Conservation (phyloP, 805 yeast genomes). For the Teunomyces stri region DNA sequence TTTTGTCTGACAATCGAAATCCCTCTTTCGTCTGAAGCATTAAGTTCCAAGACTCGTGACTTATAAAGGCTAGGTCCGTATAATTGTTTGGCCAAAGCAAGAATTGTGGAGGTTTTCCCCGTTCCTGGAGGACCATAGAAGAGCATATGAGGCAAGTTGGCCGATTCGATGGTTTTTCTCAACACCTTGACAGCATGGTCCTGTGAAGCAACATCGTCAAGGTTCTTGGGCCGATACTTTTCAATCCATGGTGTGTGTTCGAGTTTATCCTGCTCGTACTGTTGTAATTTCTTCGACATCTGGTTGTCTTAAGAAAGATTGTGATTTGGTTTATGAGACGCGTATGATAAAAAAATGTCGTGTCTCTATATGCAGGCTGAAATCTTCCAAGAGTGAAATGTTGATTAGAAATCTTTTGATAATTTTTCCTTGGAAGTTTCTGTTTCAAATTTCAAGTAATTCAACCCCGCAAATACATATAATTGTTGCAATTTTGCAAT, state of each 20-base stretch:
- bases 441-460: no score
- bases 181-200: slow-evolving; percentile 83
- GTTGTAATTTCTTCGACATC: slow-evolving; percentile 10
- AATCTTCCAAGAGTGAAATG: no score
- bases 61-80: slow-evolving; percentile 70
- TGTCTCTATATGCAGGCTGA: background rate
- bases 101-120: slow-evolving; percentile 84
- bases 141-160: slow-evolving; percentile 87
- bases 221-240: slow-evolving; percentile 78
- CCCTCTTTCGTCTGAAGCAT: slow-evolving; percentile 91
- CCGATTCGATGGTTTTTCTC: slow-evolving; percentile 71
- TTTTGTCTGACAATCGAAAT: slow-evolving; percentile 84
- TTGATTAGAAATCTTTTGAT: no score
- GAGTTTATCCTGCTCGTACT: slow-evolving; percentile 40
- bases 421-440: no score
- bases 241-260: slow-evolving; percentile 88
- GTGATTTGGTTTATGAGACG: background rate
- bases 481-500: no score
- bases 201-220: slow-evolving; percentile 89
- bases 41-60: slow-evolving; percentile 73
- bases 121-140: slow-evolving; percentile 95
- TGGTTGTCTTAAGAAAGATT: background rate
- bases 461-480: no score
- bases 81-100: slow-evolving; percentile 76
- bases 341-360: background rate